Base-by-base conservation (phyloP, 1,284 basidiomycete species). In the Volvariella volvacea region DNA sequence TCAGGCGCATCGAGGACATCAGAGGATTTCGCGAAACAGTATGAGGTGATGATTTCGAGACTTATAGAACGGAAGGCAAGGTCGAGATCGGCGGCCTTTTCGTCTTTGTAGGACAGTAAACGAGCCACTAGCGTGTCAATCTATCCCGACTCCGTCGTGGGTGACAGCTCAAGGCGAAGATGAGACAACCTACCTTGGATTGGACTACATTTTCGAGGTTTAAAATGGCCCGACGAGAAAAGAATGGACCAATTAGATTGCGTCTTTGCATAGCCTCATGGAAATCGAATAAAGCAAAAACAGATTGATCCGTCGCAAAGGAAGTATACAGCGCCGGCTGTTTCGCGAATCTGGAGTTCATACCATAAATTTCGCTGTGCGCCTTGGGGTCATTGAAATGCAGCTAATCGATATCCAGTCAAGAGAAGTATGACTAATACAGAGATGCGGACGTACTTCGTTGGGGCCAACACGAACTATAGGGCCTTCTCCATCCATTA, bases 221-320 rank as follows among this genome's bases (percentile, higher is more conserved):
- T 21, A 67, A 47, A 25, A 67, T 65, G 6, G 65, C 60, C 21
- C 55, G 55, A 32, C 66, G 57, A 22, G 64, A 67, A 48, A 70
- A 70, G 28, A 66, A 56, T 4, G 65, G 65, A 3, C 53, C 56
- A 8, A 67, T 55, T 9, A 65, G 48, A 31, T 60, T 60, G 33
- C 61, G 50, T 21, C 66, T 52, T 30, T 58, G 53, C 31, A 51
- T 63, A 2, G 60, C 63, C 37, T 61, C 55, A 43, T 60, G 57
- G 10, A 55, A 55, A 48, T 67, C 65, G 17, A 53, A 55, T 50
- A 55, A 56, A 3, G 57, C 58, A 47, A 67, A 63, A 3, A 63
- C 60, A 2, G 63, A 61, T 14, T 55, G 48, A 42, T 59, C 56
- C 4, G 60, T 57, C 12, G 57, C 54, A 44, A 67, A 67, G 25